These are phyloP conservation scores for Colletotrichum sp. DNA, from an alignment of 2,329 filamentous ascomycete species.

Conservation along the genomic window DNA sequence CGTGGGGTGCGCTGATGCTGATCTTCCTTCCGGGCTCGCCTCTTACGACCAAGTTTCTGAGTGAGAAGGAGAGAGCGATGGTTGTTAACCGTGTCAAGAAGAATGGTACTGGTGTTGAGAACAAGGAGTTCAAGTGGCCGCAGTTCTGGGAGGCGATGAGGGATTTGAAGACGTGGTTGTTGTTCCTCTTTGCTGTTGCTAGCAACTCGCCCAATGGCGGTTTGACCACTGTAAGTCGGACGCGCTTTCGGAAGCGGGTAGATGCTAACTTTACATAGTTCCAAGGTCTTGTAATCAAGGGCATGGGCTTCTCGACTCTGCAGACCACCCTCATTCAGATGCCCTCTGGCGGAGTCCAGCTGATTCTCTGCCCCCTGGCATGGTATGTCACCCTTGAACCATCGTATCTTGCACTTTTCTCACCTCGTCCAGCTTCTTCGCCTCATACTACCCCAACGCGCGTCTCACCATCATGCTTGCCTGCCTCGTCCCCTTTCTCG, in stretches of 20 bases:
- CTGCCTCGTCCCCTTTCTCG: slow-evolving; percentile 21
- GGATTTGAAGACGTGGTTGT: slow-evolving; percentile 62
- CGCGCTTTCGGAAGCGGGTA: accelerated
- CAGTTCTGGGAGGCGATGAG: slow-evolving; percentile 62
- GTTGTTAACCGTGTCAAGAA: slow-evolving; percentile 74
- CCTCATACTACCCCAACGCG: slow-evolving; percentile 13
- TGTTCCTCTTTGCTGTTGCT: slow-evolving; percentile 64
- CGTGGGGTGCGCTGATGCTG: slow-evolving; percentile 62
- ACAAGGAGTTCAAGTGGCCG: slow-evolving; percentile 70
- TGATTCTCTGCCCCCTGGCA: slow-evolving; percentile 13
- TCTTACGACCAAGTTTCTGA: slow-evolving; percentile 58
- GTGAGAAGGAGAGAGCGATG: slow-evolving; percentile 67
- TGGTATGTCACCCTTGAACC: not conserved
- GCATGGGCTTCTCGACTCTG: slow-evolving; percentile 65
- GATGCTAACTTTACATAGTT: slow-evolving; percentile 27
- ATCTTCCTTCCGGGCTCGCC: slow-evolving; percentile 62
- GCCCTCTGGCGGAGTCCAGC: slow-evolving; percentile 56
- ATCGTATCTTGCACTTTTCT: not conserved
- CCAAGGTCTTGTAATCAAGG: slow-evolving; percentile 69
- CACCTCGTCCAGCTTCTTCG: not conserved
- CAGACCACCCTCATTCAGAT: slow-evolving; percentile 69
- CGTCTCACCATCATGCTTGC: slow-evolving; percentile 22
- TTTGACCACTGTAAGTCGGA: not conserved
- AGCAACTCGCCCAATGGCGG: slow-evolving; percentile 64
- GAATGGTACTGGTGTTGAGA: slow-evolving; percentile 80